A percentile compares a stretch with the other conserved stretches of the same genome.
phyloP scores from a whole-genome alignment of 176 grass and related monocot species.

The Triticum urartu region DNA sequence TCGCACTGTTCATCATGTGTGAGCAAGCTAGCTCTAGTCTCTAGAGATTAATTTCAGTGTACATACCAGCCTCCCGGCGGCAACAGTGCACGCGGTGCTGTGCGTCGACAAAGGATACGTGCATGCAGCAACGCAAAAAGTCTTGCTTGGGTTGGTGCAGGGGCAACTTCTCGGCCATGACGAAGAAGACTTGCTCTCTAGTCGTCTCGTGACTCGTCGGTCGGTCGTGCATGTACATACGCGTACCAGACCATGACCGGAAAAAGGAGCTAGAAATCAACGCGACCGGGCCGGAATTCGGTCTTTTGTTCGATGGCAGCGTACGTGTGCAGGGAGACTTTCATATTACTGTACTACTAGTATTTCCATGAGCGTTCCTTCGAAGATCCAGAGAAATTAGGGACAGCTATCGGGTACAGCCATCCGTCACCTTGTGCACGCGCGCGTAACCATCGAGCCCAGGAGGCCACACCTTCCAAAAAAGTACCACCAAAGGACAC shows the following conservation, averaged over 20 bases:
- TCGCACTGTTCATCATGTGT: neutral
- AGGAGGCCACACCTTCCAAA: neutral
- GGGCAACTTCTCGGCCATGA: slow-evolving; percentile 8
- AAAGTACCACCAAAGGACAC: neutral
- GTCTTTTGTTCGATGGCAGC: neutral
- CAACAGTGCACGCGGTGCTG: no score
- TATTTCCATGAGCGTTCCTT: neutral
- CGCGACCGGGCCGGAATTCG: neutral
- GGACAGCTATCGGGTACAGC: neutral
- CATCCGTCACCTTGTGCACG: neutral
- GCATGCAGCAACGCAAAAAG: neutral
- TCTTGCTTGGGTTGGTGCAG: neutral
- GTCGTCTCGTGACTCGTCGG: neutral
- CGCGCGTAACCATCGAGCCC: neutral
- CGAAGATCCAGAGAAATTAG: neutral
- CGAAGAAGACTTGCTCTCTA: neutral
- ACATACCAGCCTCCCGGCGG: neutral
- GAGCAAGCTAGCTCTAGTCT: neutral
- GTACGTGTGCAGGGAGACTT: neutral
- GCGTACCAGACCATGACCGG: neutral
- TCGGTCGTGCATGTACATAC: slow-evolving; percentile 14
- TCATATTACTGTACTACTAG: neutral
- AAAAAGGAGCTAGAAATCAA: neutral
- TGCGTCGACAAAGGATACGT: neutral
- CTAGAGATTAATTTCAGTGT: neutral